Percentiles rank a stretch among this genome's conserved stretches.
Evolutionary conservation across 257 asterid species (phyloP).

Genomic region (Plantago major): DNA sequence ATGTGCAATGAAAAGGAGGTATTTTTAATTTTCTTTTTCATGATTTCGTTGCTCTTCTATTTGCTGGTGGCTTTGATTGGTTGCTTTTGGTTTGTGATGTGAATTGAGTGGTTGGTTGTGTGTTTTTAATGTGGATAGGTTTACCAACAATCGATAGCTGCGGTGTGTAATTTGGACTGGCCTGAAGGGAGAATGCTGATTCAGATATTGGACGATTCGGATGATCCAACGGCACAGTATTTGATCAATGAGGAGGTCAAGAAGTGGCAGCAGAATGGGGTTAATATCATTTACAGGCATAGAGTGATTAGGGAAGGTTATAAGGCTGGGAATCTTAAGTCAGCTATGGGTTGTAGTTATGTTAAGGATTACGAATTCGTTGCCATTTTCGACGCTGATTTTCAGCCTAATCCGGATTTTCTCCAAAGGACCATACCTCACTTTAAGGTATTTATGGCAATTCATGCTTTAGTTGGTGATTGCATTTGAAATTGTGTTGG

Average conservation of each 20-base stretch:
- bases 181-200: slow-evolving; percentile 74
- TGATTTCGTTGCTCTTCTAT: neutral
- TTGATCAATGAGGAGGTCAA: slow-evolving; percentile 79
- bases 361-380: slow-evolving; percentile 94
- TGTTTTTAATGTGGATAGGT: slow-evolving; percentile 44
- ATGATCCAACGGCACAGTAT: slow-evolving; percentile 55
- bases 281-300: slow-evolving; percentile 75
- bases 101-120: slow-evolving; percentile 12
- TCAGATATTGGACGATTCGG: slow-evolving; percentile 88
- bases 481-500: neutral
- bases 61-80: neutral
- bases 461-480: neutral
- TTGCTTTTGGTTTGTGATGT: slow-evolving; percentile 6
- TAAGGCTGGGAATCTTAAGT: slow-evolving; percentile 91
- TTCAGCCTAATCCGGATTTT: slow-evolving; percentile 84
- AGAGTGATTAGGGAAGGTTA: slow-evolving; percentile 90
- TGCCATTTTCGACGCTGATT: slow-evolving; percentile 92
- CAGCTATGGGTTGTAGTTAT: slow-evolving; percentile 88
- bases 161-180: slow-evolving; percentile 88
- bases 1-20: slow-evolving; percentile 99
- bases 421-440: slow-evolving; percentile 75
- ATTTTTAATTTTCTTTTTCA: neutral
- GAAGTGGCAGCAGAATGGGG: slow-evolving; percentile 79
- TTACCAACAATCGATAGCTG: slow-evolving; percentile 86
- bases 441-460: slow-evolving; percentile 54